Conservation (phyloP, 202 grass and related monocot species). For the Setaria italica region DNA sequence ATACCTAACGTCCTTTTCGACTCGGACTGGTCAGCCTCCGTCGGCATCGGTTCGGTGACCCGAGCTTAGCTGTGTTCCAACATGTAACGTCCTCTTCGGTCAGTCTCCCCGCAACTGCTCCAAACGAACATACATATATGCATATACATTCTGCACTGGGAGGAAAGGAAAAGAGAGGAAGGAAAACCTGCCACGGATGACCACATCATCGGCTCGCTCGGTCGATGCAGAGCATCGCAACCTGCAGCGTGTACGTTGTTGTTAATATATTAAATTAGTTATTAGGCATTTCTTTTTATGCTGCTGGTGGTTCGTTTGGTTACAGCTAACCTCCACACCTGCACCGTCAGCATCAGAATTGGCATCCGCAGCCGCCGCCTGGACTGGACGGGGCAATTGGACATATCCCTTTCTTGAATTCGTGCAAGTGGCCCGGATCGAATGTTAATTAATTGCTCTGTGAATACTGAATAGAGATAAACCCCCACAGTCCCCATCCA, state of each 20-base stretch:
- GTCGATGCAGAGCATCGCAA: background rate
- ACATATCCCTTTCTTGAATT: background rate
- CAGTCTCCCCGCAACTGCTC: background rate
- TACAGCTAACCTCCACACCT: background rate
- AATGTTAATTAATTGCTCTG: too few relatives aligned
- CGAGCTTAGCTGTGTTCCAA: constrained; percentile 4
- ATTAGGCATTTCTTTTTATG: background rate
- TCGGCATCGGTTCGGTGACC: background rate
- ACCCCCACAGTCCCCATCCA: too few relatives aligned
- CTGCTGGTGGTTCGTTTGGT: background rate
- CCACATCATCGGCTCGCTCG: background rate
- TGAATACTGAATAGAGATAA: too few relatives aligned
- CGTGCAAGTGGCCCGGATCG: too few relatives aligned
- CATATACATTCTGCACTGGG: background rate
- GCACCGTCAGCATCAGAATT: background rate
- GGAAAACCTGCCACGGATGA: background rate
- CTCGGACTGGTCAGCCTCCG: background rate
- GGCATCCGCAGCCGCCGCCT: background rate
- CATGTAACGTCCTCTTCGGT: background rate
- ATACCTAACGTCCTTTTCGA: background rate
- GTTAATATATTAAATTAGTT: background rate
- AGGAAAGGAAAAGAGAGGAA: too few relatives aligned
- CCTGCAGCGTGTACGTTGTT: background rate
- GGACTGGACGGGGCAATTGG: background rate
- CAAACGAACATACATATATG: background rate